Conservation (phyloP, 495 filamentous ascomycete species). For the Rhypophila decipiens region DNA sequence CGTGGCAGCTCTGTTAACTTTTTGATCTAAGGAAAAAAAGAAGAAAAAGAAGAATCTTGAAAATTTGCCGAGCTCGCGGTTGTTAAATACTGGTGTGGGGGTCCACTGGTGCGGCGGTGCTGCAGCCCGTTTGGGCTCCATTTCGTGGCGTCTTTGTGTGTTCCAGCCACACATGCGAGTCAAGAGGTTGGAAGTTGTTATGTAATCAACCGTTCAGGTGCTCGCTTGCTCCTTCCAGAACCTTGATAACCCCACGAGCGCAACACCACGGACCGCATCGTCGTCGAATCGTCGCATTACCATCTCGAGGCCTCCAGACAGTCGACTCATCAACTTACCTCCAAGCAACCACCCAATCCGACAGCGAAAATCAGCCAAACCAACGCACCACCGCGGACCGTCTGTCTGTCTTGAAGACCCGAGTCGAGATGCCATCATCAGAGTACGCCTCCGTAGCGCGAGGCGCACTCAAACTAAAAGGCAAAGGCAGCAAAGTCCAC, state of each 20-base stretch:
- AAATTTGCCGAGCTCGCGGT: neutral
- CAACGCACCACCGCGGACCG: no score
- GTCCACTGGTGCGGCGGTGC: neutral
- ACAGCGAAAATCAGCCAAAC: slow-evolving; percentile 1
- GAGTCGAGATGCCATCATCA: slow-evolving; percentile 54
- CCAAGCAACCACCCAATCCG: neutral
- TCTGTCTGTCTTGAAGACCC: no score
- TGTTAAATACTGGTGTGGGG: neutral
- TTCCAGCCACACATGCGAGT: no score
- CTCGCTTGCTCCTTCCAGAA: neutral
- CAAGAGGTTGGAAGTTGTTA: no score
- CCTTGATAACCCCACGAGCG: neutral
- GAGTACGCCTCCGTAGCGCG: slow-evolving; percentile 63
- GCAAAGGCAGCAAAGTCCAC: slow-evolving; percentile 52
- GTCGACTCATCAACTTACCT: neutral
- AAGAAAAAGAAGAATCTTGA: slow-evolving; percentile 11
- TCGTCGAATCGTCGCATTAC: neutral
- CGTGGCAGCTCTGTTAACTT: slow-evolving; percentile 41
- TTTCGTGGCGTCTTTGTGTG: no score
- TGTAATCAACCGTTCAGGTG: no score
- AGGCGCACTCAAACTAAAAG: slow-evolving; percentile 77
- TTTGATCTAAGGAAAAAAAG: slow-evolving; percentile 46
- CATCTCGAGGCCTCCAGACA: neutral
- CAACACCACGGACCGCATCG: neutral
- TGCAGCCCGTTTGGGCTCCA: no score